Percentiles rank a stretch among this genome's conserved stretches.
These are phyloP conservation scores for Sideroxylon spinosum DNA, from an alignment of 179 eudicot species.

Conservation along the genomic window DNA sequence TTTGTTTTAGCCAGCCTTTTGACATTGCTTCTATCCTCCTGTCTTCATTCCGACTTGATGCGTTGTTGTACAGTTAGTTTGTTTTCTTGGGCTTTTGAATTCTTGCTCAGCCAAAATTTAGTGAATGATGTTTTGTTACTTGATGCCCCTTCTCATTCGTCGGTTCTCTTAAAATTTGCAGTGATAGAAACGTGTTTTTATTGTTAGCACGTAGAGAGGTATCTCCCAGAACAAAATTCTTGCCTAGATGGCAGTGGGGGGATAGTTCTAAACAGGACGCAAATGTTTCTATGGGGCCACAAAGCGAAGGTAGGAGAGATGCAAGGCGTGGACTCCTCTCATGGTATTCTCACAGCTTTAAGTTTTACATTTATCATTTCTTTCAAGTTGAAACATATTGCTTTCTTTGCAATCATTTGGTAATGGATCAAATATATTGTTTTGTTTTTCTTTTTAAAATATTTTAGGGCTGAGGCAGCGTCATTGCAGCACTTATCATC, in stretches of 20 bases:
- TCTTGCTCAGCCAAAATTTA: neutral
- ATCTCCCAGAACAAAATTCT: slow-evolving; percentile 43
- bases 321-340: slow-evolving; percentile 58
- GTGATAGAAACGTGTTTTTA: slow-evolving; percentile 49
- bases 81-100: neutral
- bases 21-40: neutral
- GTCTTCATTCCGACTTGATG: neutral
- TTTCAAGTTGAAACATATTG: neutral
- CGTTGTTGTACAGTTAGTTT: neutral
- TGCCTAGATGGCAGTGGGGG: slow-evolving; percentile 46
- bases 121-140: neutral
- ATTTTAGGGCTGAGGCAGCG: slow-evolving; percentile 75
- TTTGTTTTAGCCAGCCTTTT: neutral
- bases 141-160: slow-evolving; percentile 11
- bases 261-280: slow-evolving; percentile 25
- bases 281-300: slow-evolving; percentile 22
- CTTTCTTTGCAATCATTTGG: neutral
- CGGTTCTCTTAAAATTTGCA: neutral
- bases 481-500: slow-evolving; percentile 81
- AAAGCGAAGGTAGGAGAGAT: slow-evolving; percentile 42
- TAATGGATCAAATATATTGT: neutral
- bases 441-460: neutral
- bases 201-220: slow-evolving; percentile 58
- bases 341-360: slow-evolving; percentile 38
- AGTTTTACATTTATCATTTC: neutral